Evolutionary conservation across 768 basidiomycete genomes (phyloP).

Genomic region (Suillus plorans): DNA sequence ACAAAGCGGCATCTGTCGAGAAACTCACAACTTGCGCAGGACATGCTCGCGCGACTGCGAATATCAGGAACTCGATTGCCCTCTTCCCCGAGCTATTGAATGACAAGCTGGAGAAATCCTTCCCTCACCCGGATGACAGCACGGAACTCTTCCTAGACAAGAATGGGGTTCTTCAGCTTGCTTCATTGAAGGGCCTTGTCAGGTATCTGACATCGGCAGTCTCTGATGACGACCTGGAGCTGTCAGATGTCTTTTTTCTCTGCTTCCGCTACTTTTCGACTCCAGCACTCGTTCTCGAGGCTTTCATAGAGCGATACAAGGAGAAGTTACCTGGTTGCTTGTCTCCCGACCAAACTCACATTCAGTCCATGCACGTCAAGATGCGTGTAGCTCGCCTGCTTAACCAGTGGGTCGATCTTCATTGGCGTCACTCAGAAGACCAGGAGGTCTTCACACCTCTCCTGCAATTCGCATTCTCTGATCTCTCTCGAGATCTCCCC

Average conservation of each 20-base stretch:
- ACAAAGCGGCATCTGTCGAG: not conserved
- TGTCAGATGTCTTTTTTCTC: slow-evolving; percentile 61
- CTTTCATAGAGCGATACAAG: slow-evolving; percentile 51
- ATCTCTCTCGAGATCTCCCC: slow-evolving; percentile 31
- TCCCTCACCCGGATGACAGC: slow-evolving; percentile 29
- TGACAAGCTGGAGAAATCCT: slow-evolving; percentile 28
- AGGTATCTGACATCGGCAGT: slow-evolving; percentile 46
- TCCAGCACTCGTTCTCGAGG: slow-evolving; percentile 43
- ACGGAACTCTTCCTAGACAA: slow-evolving; percentile 29
- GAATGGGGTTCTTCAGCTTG: slow-evolving; percentile 30
- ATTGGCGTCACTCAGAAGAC: slow-evolving; percentile 64
- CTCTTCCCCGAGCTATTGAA: slow-evolving; percentile 28
- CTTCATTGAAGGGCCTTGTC: slow-evolving; percentile 43
- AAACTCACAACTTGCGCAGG: slow-evolving; percentile 5
- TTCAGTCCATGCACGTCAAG: slow-evolving; percentile 49
- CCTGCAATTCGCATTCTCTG: slow-evolving; percentile 30
- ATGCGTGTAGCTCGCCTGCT: slow-evolving; percentile 60
- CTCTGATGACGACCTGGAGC: slow-evolving; percentile 36
- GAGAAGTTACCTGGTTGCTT: slow-evolving; percentile 21
- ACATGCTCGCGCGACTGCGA: slow-evolving; percentile 26
- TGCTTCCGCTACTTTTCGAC: slow-evolving; percentile 69
- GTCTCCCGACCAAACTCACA: slow-evolving; percentile 33
- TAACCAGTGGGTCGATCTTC: slow-evolving; percentile 67
- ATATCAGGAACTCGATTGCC: slow-evolving; percentile 27
- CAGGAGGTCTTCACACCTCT: slow-evolving; percentile 31